Evolutionary conservation across 768 basidiomycete species (phyloP).

Genomic region (Auriscalpium orientale): DNA sequence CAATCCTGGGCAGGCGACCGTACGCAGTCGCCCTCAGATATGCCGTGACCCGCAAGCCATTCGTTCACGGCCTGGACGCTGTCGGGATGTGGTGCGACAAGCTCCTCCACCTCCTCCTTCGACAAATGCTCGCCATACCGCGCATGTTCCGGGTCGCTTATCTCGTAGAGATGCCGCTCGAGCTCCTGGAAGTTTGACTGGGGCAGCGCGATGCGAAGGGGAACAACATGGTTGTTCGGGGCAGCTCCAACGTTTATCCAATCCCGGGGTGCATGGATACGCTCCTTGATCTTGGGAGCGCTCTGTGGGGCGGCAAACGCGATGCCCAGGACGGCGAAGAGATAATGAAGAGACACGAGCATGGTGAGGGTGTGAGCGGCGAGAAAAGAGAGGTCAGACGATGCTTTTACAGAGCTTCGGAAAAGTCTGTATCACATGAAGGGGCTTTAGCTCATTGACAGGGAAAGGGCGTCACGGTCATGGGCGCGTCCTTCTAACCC

Average conservation of each 20-base stretch:
- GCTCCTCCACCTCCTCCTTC: constrained; percentile 47
- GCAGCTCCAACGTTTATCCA: constrained; percentile 40
- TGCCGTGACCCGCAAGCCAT: constrained; percentile 54
- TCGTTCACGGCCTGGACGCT: constrained; percentile 42
- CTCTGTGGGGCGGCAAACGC: neutral
- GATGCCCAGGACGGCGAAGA: neutral
- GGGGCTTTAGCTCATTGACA: no score
- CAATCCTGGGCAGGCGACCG: constrained; percentile 61
- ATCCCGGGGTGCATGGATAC: constrained; percentile 35
- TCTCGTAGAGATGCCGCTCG: constrained; percentile 13
- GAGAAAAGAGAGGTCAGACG: no score
- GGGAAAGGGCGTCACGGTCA: no score
- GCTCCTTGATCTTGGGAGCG: constrained; percentile 34
- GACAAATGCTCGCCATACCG: constrained; percentile 29
- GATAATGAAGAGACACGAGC: no score
- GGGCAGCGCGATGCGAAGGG: constrained; percentile 32
- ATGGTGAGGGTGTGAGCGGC: no score
- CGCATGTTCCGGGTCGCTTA: constrained; percentile 14
- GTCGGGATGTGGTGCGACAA: constrained; percentile 44
- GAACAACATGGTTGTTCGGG: constrained; percentile 36
- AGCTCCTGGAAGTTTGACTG: constrained; percentile 14
- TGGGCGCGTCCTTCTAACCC: no score
- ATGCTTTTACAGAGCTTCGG: no score
- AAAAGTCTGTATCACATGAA: no score
- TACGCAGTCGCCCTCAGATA: constrained; percentile 32